Evolutionary conservation across 2,329 filamentous ascomycete genomes (phyloP).

Genomic region (Stemphylium vesicarium): DNA sequence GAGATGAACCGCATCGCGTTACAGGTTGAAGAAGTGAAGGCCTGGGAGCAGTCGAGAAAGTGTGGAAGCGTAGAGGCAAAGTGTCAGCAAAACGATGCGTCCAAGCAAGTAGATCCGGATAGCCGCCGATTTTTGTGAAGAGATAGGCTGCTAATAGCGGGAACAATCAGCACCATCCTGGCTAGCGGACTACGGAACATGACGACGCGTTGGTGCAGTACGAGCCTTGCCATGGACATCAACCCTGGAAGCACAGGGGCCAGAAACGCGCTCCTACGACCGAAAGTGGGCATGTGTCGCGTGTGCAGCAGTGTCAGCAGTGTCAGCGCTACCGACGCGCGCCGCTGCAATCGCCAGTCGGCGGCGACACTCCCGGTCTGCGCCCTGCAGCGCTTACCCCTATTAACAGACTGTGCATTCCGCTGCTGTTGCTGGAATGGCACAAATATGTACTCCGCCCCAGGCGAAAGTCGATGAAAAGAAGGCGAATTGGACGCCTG

Average conservation of each 20-base stretch:
- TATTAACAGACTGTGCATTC: not conserved
- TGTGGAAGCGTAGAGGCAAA: not conserved
- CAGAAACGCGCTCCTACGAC: conserved; percentile 11
- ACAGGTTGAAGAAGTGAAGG: not conserved
- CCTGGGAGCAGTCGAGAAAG: not conserved
- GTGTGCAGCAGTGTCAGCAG: conserved; percentile 11
- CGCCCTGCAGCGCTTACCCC: not conserved
- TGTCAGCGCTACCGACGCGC: not conserved
- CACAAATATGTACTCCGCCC: not conserved
- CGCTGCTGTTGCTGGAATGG: not conserved
- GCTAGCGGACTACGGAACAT: conserved; percentile 23
- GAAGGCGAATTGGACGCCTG: conserved; percentile 1
- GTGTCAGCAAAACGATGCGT: not conserved
- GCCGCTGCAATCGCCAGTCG: not conserved
- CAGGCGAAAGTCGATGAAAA: not conserved
- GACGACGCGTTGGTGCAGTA: conserved; percentile 28
- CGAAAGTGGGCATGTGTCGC: conserved; percentile 23
- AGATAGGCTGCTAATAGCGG: conserved; percentile 1
- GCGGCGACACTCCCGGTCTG: not conserved
- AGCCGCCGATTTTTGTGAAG: conserved; percentile 26
- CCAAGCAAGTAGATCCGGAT: conserved; percentile 8
- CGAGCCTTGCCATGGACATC: conserved; percentile 3
- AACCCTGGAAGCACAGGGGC: conserved; percentile 7
- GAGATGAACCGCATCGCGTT: conserved; percentile 41
- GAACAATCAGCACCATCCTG: conserved; percentile 21